phyloP scores from a whole-genome alignment of 495 filamentous ascomycete species.

The Halenospora varia region DNA sequence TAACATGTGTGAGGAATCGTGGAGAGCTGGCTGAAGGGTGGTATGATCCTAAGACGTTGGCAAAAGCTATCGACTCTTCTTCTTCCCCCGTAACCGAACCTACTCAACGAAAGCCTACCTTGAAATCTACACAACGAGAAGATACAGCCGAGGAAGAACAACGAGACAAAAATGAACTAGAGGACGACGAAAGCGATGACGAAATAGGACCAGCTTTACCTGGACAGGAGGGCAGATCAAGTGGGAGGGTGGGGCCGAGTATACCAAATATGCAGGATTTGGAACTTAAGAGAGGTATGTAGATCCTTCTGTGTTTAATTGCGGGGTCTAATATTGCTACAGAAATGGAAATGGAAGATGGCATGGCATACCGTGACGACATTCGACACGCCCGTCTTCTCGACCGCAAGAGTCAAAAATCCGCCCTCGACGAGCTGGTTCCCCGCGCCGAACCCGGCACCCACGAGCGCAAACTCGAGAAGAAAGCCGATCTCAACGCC shows the following conservation, averaged over 20 bases:
- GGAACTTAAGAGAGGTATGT: slow-evolving; percentile 57
- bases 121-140: slow-evolving; percentile 6
- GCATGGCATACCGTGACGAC: slow-evolving; percentile 43
- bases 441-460: slow-evolving; percentile 85
- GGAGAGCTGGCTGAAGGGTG: slow-evolving; percentile 90
- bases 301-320: not conserved
- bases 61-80: slow-evolving; percentile 38
- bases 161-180: slow-evolving; percentile 4
- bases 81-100: slow-evolving; percentile 8
- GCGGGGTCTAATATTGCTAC: slow-evolving; percentile 38
- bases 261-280: slow-evolving; percentile 76
- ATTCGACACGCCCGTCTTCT: slow-evolving; percentile 55
- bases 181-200: slow-evolving; percentile 48
- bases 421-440: slow-evolving; percentile 69
- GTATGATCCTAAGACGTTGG: slow-evolving; percentile 73
- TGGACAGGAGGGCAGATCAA: slow-evolving; percentile 21
- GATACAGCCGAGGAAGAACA: slow-evolving; percentile 15
- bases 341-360: slow-evolving; percentile 49
- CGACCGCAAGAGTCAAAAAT: slow-evolving; percentile 57
- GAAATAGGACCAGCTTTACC: slow-evolving; percentile 70
- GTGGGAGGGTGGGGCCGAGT: slow-evolving; percentile 56
- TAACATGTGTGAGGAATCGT: slow-evolving; percentile 68
- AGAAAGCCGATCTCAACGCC: slow-evolving; percentile 55
- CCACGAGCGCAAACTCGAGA: slow-evolving; percentile 81
- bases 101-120: slow-evolving; percentile 9